These are phyloP conservation scores for Holtermanniella nyarrowii DNA, from an alignment of 768 basidiomycete genomes.

Conservation along the genomic window DNA sequence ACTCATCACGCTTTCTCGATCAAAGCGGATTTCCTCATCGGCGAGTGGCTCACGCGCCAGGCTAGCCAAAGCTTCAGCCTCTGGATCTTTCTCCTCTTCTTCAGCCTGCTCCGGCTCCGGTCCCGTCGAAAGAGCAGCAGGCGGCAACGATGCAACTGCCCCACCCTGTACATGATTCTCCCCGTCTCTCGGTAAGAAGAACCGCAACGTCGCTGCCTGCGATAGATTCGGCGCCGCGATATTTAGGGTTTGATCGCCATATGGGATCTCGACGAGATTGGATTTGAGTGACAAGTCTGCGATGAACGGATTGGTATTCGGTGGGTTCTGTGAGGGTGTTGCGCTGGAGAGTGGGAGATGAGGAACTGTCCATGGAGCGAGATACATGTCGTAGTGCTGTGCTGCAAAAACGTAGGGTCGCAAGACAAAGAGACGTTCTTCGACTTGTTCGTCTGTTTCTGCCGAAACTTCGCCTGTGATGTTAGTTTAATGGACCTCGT, in stretches of 20 bases:
- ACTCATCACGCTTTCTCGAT: not conserved
- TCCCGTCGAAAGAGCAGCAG: constrained; percentile 12
- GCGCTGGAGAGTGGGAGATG: constrained; percentile 30
- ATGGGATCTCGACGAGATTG: constrained; percentile 22
- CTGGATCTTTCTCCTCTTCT: no score
- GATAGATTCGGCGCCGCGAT: constrained; percentile 40
- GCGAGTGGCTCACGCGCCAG: not conserved
- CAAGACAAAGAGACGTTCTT: constrained; percentile 42
- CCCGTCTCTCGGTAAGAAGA: constrained; percentile 23
- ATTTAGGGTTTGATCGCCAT: constrained; percentile 34
- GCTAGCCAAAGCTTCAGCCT: no score
- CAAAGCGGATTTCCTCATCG: not conserved
- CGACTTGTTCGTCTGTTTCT: constrained; percentile 30
- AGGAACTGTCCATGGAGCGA: constrained; percentile 41
- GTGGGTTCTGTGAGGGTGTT: not conserved
- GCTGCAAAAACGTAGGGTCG: constrained; percentile 44
- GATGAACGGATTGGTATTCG: constrained; percentile 27
- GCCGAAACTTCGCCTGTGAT: constrained; percentile 9
- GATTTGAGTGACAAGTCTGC: constrained; percentile 38
- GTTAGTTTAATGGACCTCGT: constrained; percentile 61
- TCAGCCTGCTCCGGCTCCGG: not conserved
- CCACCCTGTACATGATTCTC: no score
- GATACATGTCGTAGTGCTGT: constrained; percentile 39
- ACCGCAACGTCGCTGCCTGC: constrained; percentile 42
- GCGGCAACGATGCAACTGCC: not conserved